These are phyloP conservation scores for Filosporella fistucella DNA, from an alignment of 495 filamentous ascomycete genomes.

Conservation along the genomic window DNA sequence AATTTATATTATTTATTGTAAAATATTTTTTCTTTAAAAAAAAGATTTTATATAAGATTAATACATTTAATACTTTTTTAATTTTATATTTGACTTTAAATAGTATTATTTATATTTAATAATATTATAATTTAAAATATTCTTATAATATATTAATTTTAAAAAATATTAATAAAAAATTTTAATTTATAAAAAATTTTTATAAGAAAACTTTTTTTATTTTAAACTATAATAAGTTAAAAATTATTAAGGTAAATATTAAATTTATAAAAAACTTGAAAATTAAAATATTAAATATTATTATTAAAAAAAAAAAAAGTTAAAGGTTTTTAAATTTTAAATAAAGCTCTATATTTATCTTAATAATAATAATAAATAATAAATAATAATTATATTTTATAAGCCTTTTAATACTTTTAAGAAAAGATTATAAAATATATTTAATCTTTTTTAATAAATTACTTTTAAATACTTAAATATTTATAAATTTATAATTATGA, in stretches of 20 bases:
- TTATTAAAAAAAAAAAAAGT: neutral
- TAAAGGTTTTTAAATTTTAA: neutral
- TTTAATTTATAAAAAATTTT: too few relatives aligned
- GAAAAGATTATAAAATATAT: neutral
- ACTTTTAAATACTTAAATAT: slow-evolving; percentile 5
- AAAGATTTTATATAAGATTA: too few relatives aligned
- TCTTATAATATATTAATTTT: too few relatives aligned
- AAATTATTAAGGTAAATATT: neutral
- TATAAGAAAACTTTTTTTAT: too few relatives aligned
- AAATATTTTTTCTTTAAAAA: too few relatives aligned
- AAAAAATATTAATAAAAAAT: too few relatives aligned
- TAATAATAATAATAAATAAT: neutral
- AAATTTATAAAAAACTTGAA: neutral
- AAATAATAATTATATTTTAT: neutral
- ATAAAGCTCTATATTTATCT: neutral
- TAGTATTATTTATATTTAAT: too few relatives aligned
- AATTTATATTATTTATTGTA: too few relatives aligned
- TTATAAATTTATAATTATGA: slow-evolving; percentile 1
- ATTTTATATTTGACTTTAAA: too few relatives aligned
- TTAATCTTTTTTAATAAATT: slow-evolving; percentile 1
- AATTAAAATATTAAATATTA: neutral
- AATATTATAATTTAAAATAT: too few relatives aligned
- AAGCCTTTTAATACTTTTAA: neutral
- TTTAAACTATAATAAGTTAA: too few relatives aligned
- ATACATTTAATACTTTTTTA: too few relatives aligned